Base-by-base conservation (phyloP, 1,139 yeast genomes). In the Meyerozyma athensensis region DNA sequence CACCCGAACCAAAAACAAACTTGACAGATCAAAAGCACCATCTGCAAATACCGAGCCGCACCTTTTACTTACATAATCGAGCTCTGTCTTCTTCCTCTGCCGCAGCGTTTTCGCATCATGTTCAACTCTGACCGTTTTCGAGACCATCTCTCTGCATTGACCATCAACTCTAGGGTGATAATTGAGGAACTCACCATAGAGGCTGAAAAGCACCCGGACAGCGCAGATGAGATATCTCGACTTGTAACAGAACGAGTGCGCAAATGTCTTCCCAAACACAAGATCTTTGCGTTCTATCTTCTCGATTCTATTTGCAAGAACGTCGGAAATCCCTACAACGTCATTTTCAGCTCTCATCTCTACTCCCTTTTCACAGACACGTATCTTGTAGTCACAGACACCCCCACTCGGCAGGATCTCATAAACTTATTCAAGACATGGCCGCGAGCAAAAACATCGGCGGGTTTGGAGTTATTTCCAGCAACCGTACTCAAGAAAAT, bases 301-400 rank as follows among this genome's bases (percentile, higher is more conserved):
- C 46, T 70, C 49, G 75, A 70, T 49, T 63, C 69, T 30, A 65
- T 70, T 17, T 58, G 67, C 47, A 69, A 69, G 46, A 67, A 61
- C 48, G 56, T 68, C 32, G 74, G 74, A 10, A 66, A 63, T 41
- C 75, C 76, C 4, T 70, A 68, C 49, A 67, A 65, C 44, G 45
- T 65, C 30, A 47, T 68, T 33, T 67, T 69, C 46, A 62, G 65
- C 24, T 44, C 52, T 22, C 58, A 59, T 39, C 47, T 70, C 35
- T 65, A 57, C 50, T 54, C 55, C 38, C 49, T 58, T 22, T 70
- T 65, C 50, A 60, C 68, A 7, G 68, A 64, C 33, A 58, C 69
- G 2, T 70, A 68, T 45, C 49, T 63, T 33, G 54, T 65, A 30
- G 72, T 68, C 13, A 59, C 68, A 19, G 73, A 68, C 43, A 61